Percentiles rank a stretch among this genome's conserved stretches.
These are phyloP conservation scores for Boletus rubropictus DNA, from an alignment of 768 basidiomycete genomes.

Conservation along the genomic window DNA sequence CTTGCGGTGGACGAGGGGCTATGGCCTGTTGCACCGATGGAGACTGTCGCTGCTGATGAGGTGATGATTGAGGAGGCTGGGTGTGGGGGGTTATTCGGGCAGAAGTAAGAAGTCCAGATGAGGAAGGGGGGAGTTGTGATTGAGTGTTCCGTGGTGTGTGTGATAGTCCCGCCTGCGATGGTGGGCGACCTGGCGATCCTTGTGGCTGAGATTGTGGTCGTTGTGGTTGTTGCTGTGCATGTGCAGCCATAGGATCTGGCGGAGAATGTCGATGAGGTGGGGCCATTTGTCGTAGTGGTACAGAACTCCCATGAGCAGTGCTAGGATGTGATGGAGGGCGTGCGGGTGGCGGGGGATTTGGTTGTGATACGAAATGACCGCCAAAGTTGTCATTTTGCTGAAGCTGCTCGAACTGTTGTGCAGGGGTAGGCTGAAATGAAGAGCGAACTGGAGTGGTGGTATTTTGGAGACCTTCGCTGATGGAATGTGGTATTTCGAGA, in stretches of 20 bases:
- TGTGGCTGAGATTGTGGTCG: slow-evolving; percentile 61
- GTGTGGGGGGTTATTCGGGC: slow-evolving; percentile 34
- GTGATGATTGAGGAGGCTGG: slow-evolving; percentile 30
- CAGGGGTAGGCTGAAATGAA: slow-evolving; percentile 52
- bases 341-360: slow-evolving; percentile 35
- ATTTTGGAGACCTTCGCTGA: slow-evolving; percentile 35
- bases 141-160: slow-evolving; percentile 43
- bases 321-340: slow-evolving; percentile 43
- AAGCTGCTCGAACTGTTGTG: slow-evolving; percentile 59
- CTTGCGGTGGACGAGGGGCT: slow-evolving; percentile 33
- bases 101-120: slow-evolving; percentile 23
- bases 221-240: slow-evolving; percentile 36
- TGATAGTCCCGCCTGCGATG: slow-evolving; percentile 44
- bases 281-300: slow-evolving; percentile 30
- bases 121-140: slow-evolving; percentile 31
- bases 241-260: slow-evolving; percentile 40
- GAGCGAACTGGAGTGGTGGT: slow-evolving; percentile 35
- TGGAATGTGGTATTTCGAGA: slow-evolving; percentile 43
- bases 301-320: slow-evolving; percentile 26
- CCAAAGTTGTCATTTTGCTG: slow-evolving; percentile 34
- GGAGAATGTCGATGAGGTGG: slow-evolving; percentile 43
- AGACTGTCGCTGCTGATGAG: slow-evolving; percentile 30
- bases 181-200: slow-evolving; percentile 41
- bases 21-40: slow-evolving; percentile 34
- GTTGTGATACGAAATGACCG: slow-evolving; percentile 33